A percentile compares a stretch with the other conserved stretches of the same genome.
Conservation (phyloP, 257 asterid genomes). For the Solanum gracilifrons region DNA sequence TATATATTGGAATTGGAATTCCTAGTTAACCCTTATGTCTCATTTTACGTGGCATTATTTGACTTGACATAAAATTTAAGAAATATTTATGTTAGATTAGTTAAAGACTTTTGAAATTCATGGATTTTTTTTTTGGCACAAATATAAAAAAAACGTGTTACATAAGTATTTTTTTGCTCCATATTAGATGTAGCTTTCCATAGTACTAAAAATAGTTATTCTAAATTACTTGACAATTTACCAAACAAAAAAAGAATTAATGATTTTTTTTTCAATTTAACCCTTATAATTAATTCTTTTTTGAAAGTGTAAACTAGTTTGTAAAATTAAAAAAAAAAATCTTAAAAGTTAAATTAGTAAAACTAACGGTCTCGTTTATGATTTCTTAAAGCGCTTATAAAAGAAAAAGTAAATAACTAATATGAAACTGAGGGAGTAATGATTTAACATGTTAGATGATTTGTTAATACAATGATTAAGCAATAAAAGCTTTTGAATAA, state of each 20-base stretch:
- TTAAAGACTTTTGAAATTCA: too few species aligned
- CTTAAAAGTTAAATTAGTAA: too few species aligned
- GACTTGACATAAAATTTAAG: background rate
- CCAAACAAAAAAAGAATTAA: background rate
- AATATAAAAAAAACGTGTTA: background rate
- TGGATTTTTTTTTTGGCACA: background rate
- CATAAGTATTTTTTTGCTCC: background rate
- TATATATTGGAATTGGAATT: rapidly evolving
- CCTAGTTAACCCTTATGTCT: background rate
- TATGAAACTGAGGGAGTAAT: background rate
- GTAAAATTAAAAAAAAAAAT: too few species aligned
- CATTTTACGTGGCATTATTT: background rate
- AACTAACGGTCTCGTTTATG: too few species aligned
- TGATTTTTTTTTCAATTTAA: too few species aligned
- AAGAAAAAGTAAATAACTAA: background rate
- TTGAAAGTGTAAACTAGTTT: background rate
- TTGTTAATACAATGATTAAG: background rate
- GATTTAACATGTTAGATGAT: background rate
- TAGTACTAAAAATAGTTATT: background rate
- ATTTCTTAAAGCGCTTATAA: background rate
- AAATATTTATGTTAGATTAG: rapidly evolving
- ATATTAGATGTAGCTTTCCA: rapidly evolving
- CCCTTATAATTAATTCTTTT: background rate
- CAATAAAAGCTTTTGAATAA: background rate
- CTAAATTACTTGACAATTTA: too few species aligned